Evolutionary conservation across 768 basidiomycete species (phyloP).

Genomic region (Lentinus brumalis): DNA sequence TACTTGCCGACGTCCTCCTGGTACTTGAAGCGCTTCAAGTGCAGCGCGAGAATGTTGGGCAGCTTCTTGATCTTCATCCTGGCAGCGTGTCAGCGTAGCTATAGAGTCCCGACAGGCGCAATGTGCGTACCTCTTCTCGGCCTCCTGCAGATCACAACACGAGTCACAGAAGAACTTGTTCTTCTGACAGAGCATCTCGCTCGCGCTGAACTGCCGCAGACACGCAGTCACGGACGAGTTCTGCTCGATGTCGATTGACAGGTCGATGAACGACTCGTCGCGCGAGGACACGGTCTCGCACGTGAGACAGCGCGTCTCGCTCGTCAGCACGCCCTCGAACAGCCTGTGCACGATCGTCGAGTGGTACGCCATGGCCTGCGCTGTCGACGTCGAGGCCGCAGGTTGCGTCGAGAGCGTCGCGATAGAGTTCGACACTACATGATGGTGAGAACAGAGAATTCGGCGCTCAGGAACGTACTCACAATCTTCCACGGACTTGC

Average conservation of each 20-base stretch:
- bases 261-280: constrained; percentile 94
- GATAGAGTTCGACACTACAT: constrained; percentile 60
- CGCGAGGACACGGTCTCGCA: constrained; percentile 94
- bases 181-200: constrained; percentile 96
- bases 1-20: constrained; percentile 89
- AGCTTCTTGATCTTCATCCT: constrained; percentile 99
- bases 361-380: constrained; percentile 19
- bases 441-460: constrained; percentile 7
- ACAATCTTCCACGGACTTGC: constrained; percentile 59
- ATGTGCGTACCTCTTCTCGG: constrained; percentile 83
- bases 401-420: constrained; percentile 51
- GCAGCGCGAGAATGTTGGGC: constrained; percentile 92
- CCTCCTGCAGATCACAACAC: constrained; percentile 96
- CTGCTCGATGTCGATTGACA: constrained; percentile 99
- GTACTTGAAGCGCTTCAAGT: constrained; percentile 98
- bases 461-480: constrained; percentile 40
- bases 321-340: constrained; percentile 92
- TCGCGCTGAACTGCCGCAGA: constrained; percentile 93
- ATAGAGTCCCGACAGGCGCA: neutral
- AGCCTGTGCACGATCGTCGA: constrained; percentile 87
- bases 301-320: constrained; percentile 95
- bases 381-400: constrained; percentile 50
- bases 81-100: neutral
- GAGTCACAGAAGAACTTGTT: constrained; percentile 99
- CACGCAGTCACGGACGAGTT: constrained; percentile 97